These are phyloP conservation scores for Onygenales sp. DNA, from an alignment of 2,329 filamentous ascomycete genomes.

Conservation along the genomic window DNA sequence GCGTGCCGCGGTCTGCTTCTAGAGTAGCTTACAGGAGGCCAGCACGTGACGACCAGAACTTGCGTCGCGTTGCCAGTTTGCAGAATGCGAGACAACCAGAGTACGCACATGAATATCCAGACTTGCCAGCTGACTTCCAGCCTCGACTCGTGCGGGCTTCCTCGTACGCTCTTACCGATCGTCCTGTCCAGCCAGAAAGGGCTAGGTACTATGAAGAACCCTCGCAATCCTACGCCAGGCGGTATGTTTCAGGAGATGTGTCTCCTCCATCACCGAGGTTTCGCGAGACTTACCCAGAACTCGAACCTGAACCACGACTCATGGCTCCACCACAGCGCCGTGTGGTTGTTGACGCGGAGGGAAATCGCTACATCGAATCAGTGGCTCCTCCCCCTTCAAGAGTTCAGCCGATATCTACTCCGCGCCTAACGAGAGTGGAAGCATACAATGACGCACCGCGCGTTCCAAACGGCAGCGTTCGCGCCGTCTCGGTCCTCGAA, in stretches of 20 bases:
- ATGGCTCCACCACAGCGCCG: conserved; percentile 51
- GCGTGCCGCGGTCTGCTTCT: conserved; percentile 29
- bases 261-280: conserved; percentile 27
- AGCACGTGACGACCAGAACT: conserved; percentile 33
- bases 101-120: conserved; percentile 34
- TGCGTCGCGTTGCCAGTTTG: conserved; percentile 39
- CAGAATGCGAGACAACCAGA: conserved; percentile 36
- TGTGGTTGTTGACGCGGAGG: conserved; percentile 73
- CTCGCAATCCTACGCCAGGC: conserved; percentile 21
- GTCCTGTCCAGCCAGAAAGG: conserved; percentile 25
- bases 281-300: conserved; percentile 33
- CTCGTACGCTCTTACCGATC: conserved; percentile 32
- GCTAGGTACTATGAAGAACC: conserved; percentile 31
- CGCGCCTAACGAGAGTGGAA: conserved; percentile 21
- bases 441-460: conserved; percentile 24
- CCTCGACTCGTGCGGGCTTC: conserved; percentile 26
- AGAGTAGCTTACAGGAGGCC: conserved; percentile 28
- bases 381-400: conserved; percentile 31
- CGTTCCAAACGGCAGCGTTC: conserved; percentile 24
- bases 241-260: conserved; percentile 27
- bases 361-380: conserved; percentile 64
- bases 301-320: conserved; percentile 33
- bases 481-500: conserved; percentile 34
- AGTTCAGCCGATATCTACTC: conserved; percentile 14
- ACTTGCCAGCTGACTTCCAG: conserved; percentile 28